phyloP scores from a whole-genome alignment of 768 basidiomycete species.

The Pleurotus pulmonarius region DNA sequence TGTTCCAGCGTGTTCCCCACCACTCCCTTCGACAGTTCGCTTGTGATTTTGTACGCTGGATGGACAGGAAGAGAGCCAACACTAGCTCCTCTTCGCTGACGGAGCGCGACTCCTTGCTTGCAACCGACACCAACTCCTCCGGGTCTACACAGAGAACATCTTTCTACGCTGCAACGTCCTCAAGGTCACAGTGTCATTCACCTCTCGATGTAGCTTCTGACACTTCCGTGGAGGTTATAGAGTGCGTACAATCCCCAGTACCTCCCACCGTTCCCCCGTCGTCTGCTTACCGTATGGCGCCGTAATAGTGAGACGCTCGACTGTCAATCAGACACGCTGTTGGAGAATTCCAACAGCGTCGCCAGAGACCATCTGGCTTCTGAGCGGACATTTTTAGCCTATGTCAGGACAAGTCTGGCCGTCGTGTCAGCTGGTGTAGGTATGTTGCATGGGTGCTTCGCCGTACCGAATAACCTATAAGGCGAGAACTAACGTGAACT shows the following conservation, averaged over 20 bases:
- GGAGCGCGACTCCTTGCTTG: slow-evolving; percentile 2
- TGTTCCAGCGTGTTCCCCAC: no score
- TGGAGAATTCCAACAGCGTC: slow-evolving; percentile 42
- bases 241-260: no score
- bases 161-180: not conserved
- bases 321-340: no score
- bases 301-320: no score
- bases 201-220: no score
- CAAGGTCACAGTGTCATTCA: no score
- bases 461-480: no score
- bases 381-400: slow-evolving; percentile 50
- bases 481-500: not conserved
- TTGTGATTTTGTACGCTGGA: not conserved
- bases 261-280: no score
- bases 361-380: slow-evolving; percentile 51
- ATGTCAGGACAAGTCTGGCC: slow-evolving; percentile 45
- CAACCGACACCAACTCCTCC: not conserved
- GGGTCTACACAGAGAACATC: not conserved
- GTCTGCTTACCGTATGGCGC: no score
- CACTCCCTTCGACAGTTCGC: no score
- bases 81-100: no score
- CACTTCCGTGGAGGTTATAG: no score
- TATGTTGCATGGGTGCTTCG: not conserved
- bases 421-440: slow-evolving; percentile 24
- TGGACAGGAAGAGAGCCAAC: not conserved